phyloP scores from a whole-genome alignment of 495 filamentous ascomycete species.

The Penicillium steckii region DNA sequence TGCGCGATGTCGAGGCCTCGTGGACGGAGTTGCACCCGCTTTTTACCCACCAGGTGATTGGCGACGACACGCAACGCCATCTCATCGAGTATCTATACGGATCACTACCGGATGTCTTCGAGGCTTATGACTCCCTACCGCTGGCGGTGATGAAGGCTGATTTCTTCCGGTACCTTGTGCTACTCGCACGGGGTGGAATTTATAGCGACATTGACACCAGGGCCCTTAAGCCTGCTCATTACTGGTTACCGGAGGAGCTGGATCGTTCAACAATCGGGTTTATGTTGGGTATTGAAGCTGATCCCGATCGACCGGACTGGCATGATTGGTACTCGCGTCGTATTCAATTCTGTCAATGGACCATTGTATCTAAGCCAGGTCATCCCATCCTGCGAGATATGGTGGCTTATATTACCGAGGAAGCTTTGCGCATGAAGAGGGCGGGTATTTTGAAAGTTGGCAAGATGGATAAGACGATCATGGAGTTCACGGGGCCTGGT shows the following conservation, averaged over 20 bases:
- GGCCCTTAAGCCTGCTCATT: constrained; percentile 75
- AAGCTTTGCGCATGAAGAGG: constrained; percentile 74
- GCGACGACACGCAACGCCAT: constrained; percentile 80
- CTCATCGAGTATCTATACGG: constrained; percentile 84
- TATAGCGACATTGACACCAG: constrained; percentile 96
- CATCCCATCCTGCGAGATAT: constrained; percentile 89
- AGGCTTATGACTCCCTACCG: constrained; percentile 84
- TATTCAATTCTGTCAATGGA: constrained; percentile 99
- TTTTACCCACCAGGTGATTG: constrained; percentile 95
- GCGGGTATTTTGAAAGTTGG: constrained; percentile 61
- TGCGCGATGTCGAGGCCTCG: constrained; percentile 80
- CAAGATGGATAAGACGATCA: constrained; percentile 72
- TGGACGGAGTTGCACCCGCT: constrained; percentile 89
- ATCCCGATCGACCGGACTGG: constrained; percentile 92
- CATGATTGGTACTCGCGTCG: constrained; percentile 91
- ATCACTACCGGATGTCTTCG: constrained; percentile 84
- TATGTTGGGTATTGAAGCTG: constrained; percentile 92
- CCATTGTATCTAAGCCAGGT: constrained; percentile 91
- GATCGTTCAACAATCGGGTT: constrained; percentile 76
- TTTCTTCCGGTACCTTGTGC: constrained; percentile 95
- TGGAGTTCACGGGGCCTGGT: constrained; percentile 94
- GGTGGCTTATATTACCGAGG: constrained; percentile 78
- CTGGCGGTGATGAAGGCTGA: constrained; percentile 91
- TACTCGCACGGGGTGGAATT: constrained; percentile 90
- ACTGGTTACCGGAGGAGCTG: constrained; percentile 82